phyloP scores from a whole-genome alignment of 2,329 filamentous ascomycete species.

The Apiospora kogelbergensis region DNA sequence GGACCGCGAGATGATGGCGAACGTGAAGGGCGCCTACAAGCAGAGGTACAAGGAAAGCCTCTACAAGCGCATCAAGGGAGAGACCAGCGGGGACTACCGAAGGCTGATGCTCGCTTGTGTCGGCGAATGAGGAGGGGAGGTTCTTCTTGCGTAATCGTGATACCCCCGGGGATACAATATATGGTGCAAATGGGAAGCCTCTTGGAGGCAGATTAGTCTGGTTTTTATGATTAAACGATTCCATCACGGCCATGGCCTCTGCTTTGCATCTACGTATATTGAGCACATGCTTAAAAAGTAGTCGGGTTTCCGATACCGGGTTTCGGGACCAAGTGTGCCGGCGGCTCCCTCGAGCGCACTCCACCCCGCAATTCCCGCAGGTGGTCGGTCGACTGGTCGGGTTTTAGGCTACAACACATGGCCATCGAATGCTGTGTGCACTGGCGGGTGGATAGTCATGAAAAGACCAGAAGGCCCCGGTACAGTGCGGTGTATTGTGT shows the following conservation, averaged over 20 bases:
- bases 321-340: neutral
- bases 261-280: neutral
- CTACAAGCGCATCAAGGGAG: constrained; percentile 68
- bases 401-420: neutral
- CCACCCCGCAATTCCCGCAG: neutral
- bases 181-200: neutral
- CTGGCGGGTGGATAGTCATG: neutral
- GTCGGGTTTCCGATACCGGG: neutral
- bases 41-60: constrained; percentile 69
- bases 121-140: constrained; percentile 35
- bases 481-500: neutral
- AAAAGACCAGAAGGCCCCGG: neutral
- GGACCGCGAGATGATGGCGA: constrained; percentile 72
- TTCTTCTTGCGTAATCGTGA: neutral
- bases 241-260: neutral
- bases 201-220: neutral
- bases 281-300: neutral
- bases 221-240: neutral
- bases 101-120: constrained; percentile 71
- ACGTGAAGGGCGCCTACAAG: constrained; percentile 77
- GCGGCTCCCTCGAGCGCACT: neutral
- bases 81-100: constrained; percentile 85
- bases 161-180: neutral
- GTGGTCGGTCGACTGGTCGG: neutral
- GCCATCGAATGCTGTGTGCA: neutral